Evolutionary conservation across 2,329 filamentous ascomycete genomes (phyloP).

Genomic region (Fusarium musae): DNA sequence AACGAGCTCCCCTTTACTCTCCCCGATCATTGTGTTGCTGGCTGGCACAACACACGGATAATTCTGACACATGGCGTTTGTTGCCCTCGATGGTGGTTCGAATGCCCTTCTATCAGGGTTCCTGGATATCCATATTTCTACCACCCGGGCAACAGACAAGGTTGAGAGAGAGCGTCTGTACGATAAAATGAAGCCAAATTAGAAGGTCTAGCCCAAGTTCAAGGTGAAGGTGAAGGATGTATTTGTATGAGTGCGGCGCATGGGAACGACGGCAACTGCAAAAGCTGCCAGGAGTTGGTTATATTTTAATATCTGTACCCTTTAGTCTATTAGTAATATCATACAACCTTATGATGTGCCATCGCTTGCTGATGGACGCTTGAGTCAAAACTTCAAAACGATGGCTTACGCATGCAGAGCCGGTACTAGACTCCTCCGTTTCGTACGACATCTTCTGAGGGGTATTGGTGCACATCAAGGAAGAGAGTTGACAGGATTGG

Average conservation of each 20-base stretch:
- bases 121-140: constrained; percentile 27
- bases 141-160: not conserved
- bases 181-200: constrained; percentile 1
- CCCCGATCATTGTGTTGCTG: constrained; percentile 39
- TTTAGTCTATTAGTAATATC: not conserved
- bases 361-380: too few relatives aligned
- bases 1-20: constrained; percentile 42
- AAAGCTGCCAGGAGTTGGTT: not conserved
- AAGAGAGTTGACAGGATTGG: not conserved
- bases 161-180: constrained; percentile 1
- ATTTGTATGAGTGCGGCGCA: not conserved
- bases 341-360: not conserved
- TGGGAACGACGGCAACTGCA: too few relatives aligned
- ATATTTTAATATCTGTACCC: not conserved
- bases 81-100: constrained; percentile 30
- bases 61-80: constrained; percentile 26
- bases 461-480: not conserved
- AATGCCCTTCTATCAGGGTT: constrained; percentile 29
- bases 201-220: constrained; percentile 29
- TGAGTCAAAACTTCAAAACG: not conserved
- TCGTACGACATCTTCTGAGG: not conserved
- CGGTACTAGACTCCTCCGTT: not conserved
- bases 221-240: not conserved
- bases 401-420: not conserved
- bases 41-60: constrained; percentile 42